These are phyloP conservation scores for Eucalyptus caleyi DNA, from an alignment of 345 rosid species.

Conservation along the genomic window DNA sequence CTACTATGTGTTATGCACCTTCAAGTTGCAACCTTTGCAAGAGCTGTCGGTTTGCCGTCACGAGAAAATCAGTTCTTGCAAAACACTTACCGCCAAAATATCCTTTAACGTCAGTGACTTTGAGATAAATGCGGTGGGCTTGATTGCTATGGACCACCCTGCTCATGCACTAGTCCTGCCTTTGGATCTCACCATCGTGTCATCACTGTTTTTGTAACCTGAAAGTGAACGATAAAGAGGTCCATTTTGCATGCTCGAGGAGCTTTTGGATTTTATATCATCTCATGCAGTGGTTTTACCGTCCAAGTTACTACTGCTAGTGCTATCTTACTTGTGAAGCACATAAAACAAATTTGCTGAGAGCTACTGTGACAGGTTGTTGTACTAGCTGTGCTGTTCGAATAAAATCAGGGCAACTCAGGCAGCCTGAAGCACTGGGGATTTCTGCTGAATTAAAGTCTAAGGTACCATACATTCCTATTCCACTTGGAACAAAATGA, in stretches of 20 bases:
- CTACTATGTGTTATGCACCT: background rate
- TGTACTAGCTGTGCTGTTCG: slow-evolving; percentile 99
- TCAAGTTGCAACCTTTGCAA: background rate
- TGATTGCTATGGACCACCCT: background rate
- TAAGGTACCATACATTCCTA: slow-evolving; percentile 28
- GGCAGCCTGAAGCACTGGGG: slow-evolving; percentile 95
- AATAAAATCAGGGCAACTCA: slow-evolving; percentile 67
- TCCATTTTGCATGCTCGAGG: background rate
- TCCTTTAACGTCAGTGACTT: background rate
- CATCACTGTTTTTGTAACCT: background rate
- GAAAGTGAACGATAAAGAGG: background rate
- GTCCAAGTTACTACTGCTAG: background rate
- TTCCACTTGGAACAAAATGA: background rate
- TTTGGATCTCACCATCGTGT: background rate
- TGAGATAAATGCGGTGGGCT: background rate
- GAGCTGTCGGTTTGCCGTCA: background rate
- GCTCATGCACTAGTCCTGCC: background rate
- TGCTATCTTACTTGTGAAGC: background rate
- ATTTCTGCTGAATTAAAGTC: slow-evolving; percentile 84
- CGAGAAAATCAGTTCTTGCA: background rate
- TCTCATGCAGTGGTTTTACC: background rate
- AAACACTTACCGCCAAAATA: background rate
- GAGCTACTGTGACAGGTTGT: slow-evolving; percentile 40
- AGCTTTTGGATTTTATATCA: background rate
- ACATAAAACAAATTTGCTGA: background rate